Conservation (phyloP, 2,329 filamentous ascomycete species). For the Aspergillus novoparasiticus region DNA sequence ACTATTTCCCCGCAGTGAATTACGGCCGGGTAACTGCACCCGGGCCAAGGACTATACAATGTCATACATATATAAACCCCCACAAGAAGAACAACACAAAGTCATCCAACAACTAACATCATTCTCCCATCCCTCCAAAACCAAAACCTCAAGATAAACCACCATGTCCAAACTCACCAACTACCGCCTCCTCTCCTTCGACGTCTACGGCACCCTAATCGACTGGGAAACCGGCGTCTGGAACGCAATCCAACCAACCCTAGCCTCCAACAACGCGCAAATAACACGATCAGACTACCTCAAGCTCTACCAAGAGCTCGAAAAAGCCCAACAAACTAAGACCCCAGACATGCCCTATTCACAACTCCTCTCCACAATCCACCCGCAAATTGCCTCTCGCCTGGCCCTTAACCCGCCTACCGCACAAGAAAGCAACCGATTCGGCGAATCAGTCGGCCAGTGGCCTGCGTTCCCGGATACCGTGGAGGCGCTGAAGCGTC, state of each 20-base stretch:
- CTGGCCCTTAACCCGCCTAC: conserved; percentile 30
- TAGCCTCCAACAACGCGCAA: conserved; percentile 45
- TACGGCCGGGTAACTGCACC: neutral
- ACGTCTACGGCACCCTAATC: conserved; percentile 78
- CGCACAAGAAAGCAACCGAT: conserved; percentile 44
- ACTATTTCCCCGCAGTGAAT: neutral
- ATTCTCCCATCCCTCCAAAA: neutral
- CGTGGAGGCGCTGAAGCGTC: conserved; percentile 52
- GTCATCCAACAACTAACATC: neutral
- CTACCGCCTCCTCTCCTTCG: conserved; percentile 66
- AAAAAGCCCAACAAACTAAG: conserved; percentile 52
- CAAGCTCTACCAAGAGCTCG: conserved; percentile 31
- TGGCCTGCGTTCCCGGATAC: conserved; percentile 64
- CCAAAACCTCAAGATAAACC: neutral
- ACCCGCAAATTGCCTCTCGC: conserved; percentile 24
- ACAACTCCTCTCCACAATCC: conserved; percentile 56
- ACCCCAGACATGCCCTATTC: conserved; percentile 64
- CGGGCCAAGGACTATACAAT: neutral
- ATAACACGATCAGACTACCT: conserved; percentile 27
- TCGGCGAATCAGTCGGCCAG: conserved; percentile 51
- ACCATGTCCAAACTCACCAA: conserved; percentile 33
- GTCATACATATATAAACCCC: neutral
- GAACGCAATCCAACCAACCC: conserved; percentile 50
- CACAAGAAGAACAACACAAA: neutral
- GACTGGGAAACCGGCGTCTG: conserved; percentile 74